Evolutionary conservation across 106 monocot species (phyloP), one percentile per base, ranked within the genome.

Genomic region (Allium fistulosum): DNA sequence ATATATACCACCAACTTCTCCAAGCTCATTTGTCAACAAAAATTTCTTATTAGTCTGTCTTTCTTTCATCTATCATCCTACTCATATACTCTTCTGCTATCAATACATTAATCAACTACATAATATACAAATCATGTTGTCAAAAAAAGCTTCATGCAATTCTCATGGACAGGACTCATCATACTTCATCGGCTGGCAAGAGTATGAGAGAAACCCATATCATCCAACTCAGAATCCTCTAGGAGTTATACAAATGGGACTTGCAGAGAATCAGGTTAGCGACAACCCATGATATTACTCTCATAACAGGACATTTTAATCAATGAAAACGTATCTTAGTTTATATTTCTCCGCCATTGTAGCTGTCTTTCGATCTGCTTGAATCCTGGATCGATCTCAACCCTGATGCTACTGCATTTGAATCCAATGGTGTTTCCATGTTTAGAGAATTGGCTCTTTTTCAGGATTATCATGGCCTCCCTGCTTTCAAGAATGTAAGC

Each of bases 231-330:
- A 60, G 50, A 95, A 91, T 51, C 85, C 91, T 5, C 16, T 49
- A 17, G 94, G 94, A 22, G 85, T 95, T 71, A 91, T 95, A n/a
- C 94, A 91, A 67, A 85, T 95, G 91, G 94, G 94, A 6, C 91
- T 95, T 7, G 94, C 94, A 9, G 94, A 95, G 72, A 95, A 95
- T 74, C 94, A 95, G 87, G 93, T 82, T 12, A 55, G 18, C 7
- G 0, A 37, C 37, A 37, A 37, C 37, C 37, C 37, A 37, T 37
- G 37, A 37, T 37, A 1, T 37, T 37, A 37, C 37, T 37, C 37
- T 37, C 37, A 37, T 37, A 37, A 37, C 37, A 37, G 37, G 37
- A 5, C 4, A 4, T 37, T 37, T 37, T 37, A 37, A 37, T 37
- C 2, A 37, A 37, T 37, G 37, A 37, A 37, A 37, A 37, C 5